Conservation (phyloP, 805 yeast genomes). For the Zygosaccharomyces siamensis region DNA sequence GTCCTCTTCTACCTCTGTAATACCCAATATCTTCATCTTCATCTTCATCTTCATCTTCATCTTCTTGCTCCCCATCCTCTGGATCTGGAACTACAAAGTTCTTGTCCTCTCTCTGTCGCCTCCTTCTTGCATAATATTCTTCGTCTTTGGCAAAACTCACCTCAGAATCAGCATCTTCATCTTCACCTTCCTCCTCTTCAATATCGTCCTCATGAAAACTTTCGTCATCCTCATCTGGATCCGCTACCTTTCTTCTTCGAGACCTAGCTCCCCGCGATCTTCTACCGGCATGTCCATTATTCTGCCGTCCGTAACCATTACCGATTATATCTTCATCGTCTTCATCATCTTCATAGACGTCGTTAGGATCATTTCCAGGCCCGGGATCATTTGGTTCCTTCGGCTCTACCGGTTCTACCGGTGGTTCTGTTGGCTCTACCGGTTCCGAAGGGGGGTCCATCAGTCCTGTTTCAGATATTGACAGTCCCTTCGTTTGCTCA, state of each 20-base stretch:
- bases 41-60: constrained; percentile 18
- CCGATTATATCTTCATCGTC: constrained; percentile 13
- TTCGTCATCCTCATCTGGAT: constrained; percentile 30
- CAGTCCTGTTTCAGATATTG: constrained; percentile 2
- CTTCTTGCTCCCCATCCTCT: constrained; percentile 31
- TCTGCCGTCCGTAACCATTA: constrained; percentile 8
- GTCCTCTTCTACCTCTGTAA: constrained; percentile 14
- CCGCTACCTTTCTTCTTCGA: constrained; percentile 7
- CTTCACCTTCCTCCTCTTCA: constrained; percentile 33
- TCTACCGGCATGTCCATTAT: constrained; percentile 13
- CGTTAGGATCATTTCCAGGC: neutral
- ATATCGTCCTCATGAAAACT: constrained; percentile 34
- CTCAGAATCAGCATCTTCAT: constrained; percentile 37
- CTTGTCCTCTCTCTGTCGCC: constrained; percentile 23
- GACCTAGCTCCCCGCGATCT: constrained; percentile 8
- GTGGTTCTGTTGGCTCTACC: constrained; percentile 3
- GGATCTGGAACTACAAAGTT: constrained; percentile 32
- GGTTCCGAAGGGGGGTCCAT: neutral
- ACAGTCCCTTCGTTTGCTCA: constrained; percentile 6
- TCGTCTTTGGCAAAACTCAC: constrained; percentile 24
- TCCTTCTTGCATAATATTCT: constrained; percentile 18
- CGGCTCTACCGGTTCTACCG: constrained; percentile 8
- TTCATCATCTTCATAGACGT: constrained; percentile 13
- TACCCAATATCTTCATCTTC: constrained; percentile 16
- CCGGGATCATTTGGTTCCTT: constrained; percentile 6